phyloP scores from a whole-genome alignment of 2,329 filamentous ascomycete genomes.

The Botrytis fabae region DNA sequence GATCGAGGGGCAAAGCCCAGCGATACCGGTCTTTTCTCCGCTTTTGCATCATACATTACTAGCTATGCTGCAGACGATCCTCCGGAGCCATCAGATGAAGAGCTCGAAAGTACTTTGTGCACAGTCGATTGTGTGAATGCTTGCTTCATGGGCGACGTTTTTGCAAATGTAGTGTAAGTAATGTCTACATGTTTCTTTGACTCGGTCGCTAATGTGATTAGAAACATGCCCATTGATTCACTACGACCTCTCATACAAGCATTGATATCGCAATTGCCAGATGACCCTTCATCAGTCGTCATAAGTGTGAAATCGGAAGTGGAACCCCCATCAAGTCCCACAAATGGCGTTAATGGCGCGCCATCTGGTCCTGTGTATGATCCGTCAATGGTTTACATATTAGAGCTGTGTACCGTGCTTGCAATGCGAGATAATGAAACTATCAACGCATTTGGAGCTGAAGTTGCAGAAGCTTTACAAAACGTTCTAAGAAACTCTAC shows the following conservation, averaged over 20 bases:
- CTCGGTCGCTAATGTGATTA: constrained; percentile 41
- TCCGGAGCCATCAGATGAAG: constrained; percentile 94
- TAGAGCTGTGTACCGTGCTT: constrained; percentile 85
- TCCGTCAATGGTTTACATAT: constrained; percentile 81
- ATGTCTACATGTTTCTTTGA: background rate
- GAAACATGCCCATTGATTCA: constrained; percentile 60
- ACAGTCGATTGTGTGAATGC: constrained; percentile 93
- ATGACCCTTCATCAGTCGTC: constrained; percentile 76
- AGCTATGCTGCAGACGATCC: constrained; percentile 98
- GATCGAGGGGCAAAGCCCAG: constrained; percentile 76
- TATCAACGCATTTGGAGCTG: constrained; percentile 71
- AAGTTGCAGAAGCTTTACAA: constrained; percentile 78
- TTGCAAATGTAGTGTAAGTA: constrained; percentile 77
- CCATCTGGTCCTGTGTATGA: constrained; percentile 70
- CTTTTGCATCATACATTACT: constrained; percentile 95
- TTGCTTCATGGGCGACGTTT: constrained; percentile 79
- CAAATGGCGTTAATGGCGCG: constrained; percentile 59
- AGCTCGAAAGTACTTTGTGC: constrained; percentile 91
- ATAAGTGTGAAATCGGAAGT: constrained; percentile 90
- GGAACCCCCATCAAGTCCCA: constrained; percentile 56
- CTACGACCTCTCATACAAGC: constrained; percentile 67
- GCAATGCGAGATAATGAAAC: constrained; percentile 74
- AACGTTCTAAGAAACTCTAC: constrained; percentile 76
- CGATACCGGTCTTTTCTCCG: constrained; percentile 87
- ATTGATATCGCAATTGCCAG: constrained; percentile 80